Evolutionary conservation across 2,329 filamentous ascomycete genomes (phyloP).

Genomic region (Cladosporium sp.): DNA sequence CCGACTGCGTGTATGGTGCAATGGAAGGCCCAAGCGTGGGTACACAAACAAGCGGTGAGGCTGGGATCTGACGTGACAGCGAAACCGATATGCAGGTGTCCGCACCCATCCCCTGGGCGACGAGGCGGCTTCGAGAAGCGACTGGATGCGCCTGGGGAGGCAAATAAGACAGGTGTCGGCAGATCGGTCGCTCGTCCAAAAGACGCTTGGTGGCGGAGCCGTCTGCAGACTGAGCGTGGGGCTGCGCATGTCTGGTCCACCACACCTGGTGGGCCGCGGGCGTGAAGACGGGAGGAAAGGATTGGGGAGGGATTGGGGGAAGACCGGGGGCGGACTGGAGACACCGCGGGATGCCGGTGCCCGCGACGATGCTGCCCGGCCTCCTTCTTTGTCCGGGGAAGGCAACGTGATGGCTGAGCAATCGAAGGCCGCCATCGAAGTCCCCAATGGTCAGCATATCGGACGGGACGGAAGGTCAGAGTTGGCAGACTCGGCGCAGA

Average conservation of each 20-base stretch:
- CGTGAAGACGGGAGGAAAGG: background rate
- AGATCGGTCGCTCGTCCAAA: constrained; percentile 1
- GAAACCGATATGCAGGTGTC: constrained; percentile 1
- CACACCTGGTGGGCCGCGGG: background rate
- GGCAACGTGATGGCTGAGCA: background rate
- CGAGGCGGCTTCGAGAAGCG: constrained; percentile 12
- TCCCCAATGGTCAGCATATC: constrained; percentile 6
- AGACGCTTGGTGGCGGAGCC: background rate
- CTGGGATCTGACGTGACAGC: constrained; percentile 11
- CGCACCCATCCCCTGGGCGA: background rate
- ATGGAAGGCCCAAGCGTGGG: background rate
- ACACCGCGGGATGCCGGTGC: background rate
- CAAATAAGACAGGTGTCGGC: constrained; percentile 6
- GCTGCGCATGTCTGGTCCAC: too few species aligned
- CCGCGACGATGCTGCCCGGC: constrained; percentile 5
- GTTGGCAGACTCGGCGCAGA: background rate
- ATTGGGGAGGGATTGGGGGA: background rate
- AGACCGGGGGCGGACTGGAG: constrained; percentile 2
- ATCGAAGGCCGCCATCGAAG: background rate
- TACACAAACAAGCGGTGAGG: constrained; percentile 12
- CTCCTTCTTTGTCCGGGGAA: constrained; percentile 2
- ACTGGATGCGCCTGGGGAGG: constrained; percentile 6
- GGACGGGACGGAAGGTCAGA: background rate
- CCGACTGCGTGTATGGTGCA: constrained; percentile 5
- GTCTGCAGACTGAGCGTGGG: background rate